phyloP scores from a whole-genome alignment of 106 monocot species.

The Dendrobium catenatum region DNA sequence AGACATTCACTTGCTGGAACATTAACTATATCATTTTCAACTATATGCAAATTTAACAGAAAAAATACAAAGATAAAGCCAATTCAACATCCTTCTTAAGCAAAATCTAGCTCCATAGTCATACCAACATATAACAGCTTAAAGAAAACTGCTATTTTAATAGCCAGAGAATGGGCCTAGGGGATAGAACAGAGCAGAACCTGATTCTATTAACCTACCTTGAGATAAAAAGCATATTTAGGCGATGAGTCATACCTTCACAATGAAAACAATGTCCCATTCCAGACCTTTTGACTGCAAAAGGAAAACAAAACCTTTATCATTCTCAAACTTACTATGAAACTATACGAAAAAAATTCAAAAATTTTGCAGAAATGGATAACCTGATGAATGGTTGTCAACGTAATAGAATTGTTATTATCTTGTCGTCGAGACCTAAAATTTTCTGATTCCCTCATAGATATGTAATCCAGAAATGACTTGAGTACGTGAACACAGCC shows the following conservation, averaged over 20 bases:
- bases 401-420: constrained; percentile 71
- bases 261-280: constrained; percentile 88
- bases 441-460: constrained; percentile 77
- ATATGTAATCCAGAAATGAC: constrained; percentile 70
- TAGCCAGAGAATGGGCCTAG: no score
- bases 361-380: not conserved
- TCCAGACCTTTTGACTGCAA: constrained; percentile 94
- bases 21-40: not conserved
- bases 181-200: no score
- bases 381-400: constrained; percentile 98
- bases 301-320: constrained; percentile 9
- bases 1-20: not conserved
- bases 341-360: not conserved
- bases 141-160: not conserved
- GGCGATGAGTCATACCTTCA: constrained; percentile 48
- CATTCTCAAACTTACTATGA: not conserved
- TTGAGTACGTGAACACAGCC: constrained; percentile 54
- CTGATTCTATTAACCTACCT: no score
- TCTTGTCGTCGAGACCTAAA: constrained; percentile 53
- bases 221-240: not conserved
- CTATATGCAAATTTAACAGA: not conserved
- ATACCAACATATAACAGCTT: not conserved
- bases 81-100: not conserved
- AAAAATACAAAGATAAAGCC: not conserved
- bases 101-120: not conserved